phyloP scores from a whole-genome alignment of 345 rosid species.

The Arabis hirsuta region DNA sequence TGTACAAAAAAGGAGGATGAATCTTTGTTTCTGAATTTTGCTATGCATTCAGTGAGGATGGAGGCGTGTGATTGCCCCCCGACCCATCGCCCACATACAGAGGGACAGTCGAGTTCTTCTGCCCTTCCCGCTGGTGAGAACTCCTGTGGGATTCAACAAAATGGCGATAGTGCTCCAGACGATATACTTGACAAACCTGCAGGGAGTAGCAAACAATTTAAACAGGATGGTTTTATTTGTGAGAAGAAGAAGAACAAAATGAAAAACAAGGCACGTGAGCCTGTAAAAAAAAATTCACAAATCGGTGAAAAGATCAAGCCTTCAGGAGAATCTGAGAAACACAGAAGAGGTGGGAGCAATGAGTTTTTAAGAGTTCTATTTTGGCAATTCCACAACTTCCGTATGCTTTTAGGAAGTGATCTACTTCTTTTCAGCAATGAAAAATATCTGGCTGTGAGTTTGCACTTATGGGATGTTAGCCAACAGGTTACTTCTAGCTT shows the following conservation, averaged over 20 bases:
- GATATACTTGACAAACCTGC: constrained; percentile 48
- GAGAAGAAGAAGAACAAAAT: constrained; percentile 53
- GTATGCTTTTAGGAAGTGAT: constrained; percentile 96
- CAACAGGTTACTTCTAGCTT: constrained; percentile 60
- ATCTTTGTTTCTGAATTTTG: constrained; percentile 85
- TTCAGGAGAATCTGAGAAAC: constrained; percentile 78
- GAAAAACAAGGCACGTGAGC: constrained; percentile 58
- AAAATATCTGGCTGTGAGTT: constrained; percentile 90
- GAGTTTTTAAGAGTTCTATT: constrained; percentile 81
- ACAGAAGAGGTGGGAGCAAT: constrained; percentile 67
- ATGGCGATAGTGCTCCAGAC: constrained; percentile 47
- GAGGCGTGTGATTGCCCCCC: constrained; percentile 99
- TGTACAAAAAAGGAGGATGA: constrained; percentile 63
- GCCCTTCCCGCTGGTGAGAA: constrained; percentile 60
- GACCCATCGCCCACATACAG: constrained; percentile 52
- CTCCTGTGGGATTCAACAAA: constrained; percentile 52
- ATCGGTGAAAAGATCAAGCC: constrained; percentile 75
- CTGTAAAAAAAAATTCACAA: constrained; percentile 61
- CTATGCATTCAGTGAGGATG: constrained; percentile 98
- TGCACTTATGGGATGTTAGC: constrained; percentile 87
- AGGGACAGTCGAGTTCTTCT: constrained; percentile 59
- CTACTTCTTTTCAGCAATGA: constrained; percentile 94
- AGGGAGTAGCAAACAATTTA: constrained; percentile 57
- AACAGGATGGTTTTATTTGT: constrained; percentile 63
- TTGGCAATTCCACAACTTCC: constrained; percentile 98